Percentiles rank a stretch among this genome's conserved stretches.
phyloP scores from a whole-genome alignment of 2,329 filamentous ascomycete genomes.

The Domatiomyces globalis region DNA sequence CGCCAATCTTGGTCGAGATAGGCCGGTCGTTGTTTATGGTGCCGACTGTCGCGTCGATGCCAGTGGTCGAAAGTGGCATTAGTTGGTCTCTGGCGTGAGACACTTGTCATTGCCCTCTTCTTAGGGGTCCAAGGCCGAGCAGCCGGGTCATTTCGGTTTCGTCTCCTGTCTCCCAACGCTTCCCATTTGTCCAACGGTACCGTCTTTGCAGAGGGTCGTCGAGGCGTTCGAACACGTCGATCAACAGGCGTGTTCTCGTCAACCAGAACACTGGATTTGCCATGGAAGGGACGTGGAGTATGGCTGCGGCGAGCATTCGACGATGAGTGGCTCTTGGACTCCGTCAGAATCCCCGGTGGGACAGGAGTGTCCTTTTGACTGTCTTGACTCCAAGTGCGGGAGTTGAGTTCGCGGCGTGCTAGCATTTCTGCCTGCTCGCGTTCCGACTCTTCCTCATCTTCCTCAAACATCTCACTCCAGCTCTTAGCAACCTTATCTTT shows the following conservation, averaged over 20 bases:
- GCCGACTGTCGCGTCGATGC: slow-evolving; percentile 23
- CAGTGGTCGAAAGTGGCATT: slow-evolving; percentile 17
- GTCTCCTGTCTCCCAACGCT: slow-evolving; percentile 68
- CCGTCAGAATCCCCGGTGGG: slow-evolving; percentile 38
- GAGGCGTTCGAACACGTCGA: slow-evolving; percentile 27
- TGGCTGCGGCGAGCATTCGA: slow-evolving; percentile 34
- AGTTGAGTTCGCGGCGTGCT: slow-evolving; percentile 48
- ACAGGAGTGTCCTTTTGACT: slow-evolving; percentile 42
- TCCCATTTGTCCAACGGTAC: slow-evolving; percentile 68
- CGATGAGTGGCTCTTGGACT: slow-evolving; percentile 40
- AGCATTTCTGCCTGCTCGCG: slow-evolving; percentile 47
- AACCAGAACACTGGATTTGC: slow-evolving; percentile 58
- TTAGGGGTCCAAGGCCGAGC: slow-evolving; percentile 37
- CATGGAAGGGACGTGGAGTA: slow-evolving; percentile 44
- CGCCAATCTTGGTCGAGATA: slow-evolving; percentile 36
- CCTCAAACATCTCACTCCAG: slow-evolving; percentile 97
- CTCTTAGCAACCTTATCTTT: slow-evolving; percentile 82
- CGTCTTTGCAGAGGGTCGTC: slow-evolving; percentile 47
- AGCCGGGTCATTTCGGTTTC: slow-evolving; percentile 44
- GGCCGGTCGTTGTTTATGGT: slow-evolving; percentile 23
- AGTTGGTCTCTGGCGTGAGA: slow-evolving; percentile 30
- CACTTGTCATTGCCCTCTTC: slow-evolving; percentile 29
- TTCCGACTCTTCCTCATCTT: slow-evolving; percentile 64
- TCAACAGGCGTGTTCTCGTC: slow-evolving; percentile 43
- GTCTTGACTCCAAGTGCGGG: slow-evolving; percentile 66